phyloP scores from a whole-genome alignment of 371 early-diverging fungal genomes.

The Cladochytrium tenue region DNA sequence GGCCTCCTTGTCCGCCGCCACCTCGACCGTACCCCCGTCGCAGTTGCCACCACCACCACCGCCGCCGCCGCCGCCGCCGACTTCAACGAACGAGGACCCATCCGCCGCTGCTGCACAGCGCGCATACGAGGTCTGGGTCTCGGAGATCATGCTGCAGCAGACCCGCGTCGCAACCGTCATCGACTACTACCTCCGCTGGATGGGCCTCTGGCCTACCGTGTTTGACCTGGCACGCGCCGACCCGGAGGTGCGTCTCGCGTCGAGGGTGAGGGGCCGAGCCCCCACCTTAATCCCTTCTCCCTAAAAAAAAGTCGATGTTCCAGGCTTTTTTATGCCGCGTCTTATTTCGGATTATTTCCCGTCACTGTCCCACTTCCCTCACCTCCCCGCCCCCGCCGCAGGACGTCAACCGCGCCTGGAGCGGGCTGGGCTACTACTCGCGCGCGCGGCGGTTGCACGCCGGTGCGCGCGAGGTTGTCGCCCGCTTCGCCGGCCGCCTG shows the following conservation, averaged over 20 bases:
- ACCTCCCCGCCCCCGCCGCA: slow-evolving; percentile 3
- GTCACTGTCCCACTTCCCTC: too few relatives aligned
- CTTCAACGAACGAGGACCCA: not conserved
- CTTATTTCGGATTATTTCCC: too few relatives aligned
- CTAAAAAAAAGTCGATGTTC: not conserved
- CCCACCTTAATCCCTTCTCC: not conserved
- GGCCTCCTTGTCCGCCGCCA: not conserved
- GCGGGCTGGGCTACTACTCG: slow-evolving; percentile 83
- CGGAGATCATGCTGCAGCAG: slow-evolving; percentile 84
- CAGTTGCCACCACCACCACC: slow-evolving; percentile 12
- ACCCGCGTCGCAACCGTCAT: slow-evolving; percentile 78
- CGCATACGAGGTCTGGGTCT: slow-evolving; percentile 80
- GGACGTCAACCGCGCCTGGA: slow-evolving; percentile 74
- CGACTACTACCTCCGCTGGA: slow-evolving; percentile 74
- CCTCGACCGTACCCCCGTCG: not conserved
- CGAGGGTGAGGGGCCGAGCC: not conserved
- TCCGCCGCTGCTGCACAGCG: slow-evolving; percentile 39
- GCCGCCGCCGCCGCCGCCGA: slow-evolving; percentile 11
- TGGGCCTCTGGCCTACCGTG: slow-evolving; percentile 75
- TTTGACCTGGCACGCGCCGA: slow-evolving; percentile 66
- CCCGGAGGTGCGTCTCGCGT: slow-evolving; percentile 46
- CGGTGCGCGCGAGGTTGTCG: slow-evolving; percentile 67
- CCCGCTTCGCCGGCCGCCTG: slow-evolving; percentile 56
- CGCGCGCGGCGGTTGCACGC: slow-evolving; percentile 73
- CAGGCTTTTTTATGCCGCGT: too few relatives aligned